phyloP scores from a whole-genome alignment of 2,329 filamentous ascomycete genomes.

The Colletotrichum tabaci region DNA sequence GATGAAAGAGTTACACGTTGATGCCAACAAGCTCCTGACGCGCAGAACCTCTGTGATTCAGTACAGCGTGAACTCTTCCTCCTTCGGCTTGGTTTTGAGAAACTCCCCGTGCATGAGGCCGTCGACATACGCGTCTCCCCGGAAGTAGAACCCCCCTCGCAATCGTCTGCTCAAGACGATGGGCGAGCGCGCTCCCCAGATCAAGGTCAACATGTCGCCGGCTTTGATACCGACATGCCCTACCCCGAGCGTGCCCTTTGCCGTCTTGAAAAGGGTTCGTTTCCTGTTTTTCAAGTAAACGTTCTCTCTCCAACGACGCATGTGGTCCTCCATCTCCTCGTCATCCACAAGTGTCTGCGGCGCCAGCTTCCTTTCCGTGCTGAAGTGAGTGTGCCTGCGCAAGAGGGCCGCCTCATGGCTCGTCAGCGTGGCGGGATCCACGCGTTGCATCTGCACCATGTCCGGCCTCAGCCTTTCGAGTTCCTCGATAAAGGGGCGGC shows the following conservation, averaged over 20 bases:
- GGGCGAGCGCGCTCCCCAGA: neutral
- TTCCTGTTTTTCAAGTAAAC: neutral
- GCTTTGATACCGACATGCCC: neutral
- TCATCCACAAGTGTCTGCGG: neutral
- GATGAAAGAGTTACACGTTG: constrained; percentile 4
- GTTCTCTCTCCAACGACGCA: neutral
- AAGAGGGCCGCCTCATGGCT: constrained; percentile 9
- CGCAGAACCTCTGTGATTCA: neutral
- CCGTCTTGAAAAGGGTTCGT: constrained; percentile 44
- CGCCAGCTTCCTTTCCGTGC: too few relatives aligned
- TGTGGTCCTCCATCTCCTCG: neutral
- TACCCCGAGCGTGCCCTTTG: constrained; percentile 39
- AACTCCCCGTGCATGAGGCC: constrained; percentile 43
- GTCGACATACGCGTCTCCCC: constrained; percentile 43
- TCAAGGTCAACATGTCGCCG: neutral
- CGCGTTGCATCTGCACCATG: constrained; percentile 2
- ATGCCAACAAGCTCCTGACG: neutral
- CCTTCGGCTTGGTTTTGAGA: constrained; percentile 28
- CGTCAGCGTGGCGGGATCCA: constrained; percentile 3
- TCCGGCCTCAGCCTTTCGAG: neutral
- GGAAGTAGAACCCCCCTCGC: constrained; percentile 27
- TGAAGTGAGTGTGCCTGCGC: neutral
- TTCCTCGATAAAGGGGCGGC: neutral
- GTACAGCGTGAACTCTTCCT: constrained; percentile 3
- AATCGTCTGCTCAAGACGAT: neutral